phyloP scores from a whole-genome alignment of 75 land plant genomes.

The Isoetes taiwanensis region DNA sequence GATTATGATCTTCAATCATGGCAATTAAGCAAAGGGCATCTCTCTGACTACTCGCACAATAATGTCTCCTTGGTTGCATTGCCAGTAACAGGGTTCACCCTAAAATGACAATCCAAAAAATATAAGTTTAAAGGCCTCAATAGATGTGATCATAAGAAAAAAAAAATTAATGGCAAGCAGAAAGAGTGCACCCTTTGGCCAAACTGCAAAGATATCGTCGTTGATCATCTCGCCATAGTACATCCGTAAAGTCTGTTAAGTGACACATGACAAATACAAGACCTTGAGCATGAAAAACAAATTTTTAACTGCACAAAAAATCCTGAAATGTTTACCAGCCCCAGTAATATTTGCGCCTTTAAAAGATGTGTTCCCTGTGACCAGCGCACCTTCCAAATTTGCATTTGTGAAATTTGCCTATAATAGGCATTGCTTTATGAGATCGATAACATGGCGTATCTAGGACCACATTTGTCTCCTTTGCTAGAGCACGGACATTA shows the following conservation, averaged over 20 bases:
- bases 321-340: constrained; percentile 47
- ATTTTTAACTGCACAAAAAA: no score
- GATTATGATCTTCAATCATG: no score
- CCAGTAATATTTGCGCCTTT: constrained; percentile 70
- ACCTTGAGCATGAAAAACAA: no score
- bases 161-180: no score
- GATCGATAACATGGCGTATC: background rate
- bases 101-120: no score
- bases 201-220: constrained; percentile 70
- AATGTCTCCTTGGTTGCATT: constrained; percentile 87
- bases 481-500: background rate
- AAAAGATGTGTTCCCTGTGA: constrained; percentile 93
- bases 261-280: background rate
- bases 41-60: constrained; percentile 42
- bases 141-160: no score
- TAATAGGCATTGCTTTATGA: background rate
- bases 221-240: constrained; percentile 86
- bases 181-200: constrained; percentile 71
- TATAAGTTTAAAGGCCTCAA: no score
- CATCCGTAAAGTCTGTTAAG: constrained; percentile 79
- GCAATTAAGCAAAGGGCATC: no score
- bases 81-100: constrained; percentile 79
- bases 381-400: constrained; percentile 85
- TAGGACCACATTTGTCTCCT: background rate
- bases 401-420: constrained; percentile 92